Evolutionary conservation across 768 basidiomycete species (phyloP).

Genomic region (Mrakia gelida): DNA sequence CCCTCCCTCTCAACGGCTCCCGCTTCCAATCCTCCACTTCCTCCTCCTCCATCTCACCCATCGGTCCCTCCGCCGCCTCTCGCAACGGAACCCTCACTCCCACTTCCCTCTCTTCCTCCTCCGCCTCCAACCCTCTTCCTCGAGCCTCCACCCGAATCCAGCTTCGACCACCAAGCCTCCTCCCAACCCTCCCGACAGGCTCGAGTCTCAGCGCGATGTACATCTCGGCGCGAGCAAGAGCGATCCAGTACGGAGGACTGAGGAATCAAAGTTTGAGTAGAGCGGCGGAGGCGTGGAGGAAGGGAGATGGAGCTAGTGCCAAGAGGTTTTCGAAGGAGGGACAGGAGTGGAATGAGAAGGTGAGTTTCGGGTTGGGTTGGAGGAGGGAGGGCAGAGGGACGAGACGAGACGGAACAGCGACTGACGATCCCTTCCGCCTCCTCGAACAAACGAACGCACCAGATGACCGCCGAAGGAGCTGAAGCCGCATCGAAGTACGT

Average conservation of each 20-base stretch:
- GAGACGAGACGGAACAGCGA: too few species aligned
- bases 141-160: constrained; percentile 74
- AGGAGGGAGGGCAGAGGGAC: too few species aligned
- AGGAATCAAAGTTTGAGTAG: constrained; percentile 90
- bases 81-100: constrained; percentile 29
- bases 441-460: constrained; percentile 22
- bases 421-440: too few species aligned
- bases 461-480: constrained; percentile 80
- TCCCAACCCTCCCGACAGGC: constrained; percentile 87
- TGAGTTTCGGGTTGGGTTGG: constrained; percentile 49
- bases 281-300: constrained; percentile 92
- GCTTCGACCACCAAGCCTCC: constrained; percentile 70
- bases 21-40: constrained; percentile 42
- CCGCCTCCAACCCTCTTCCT: constrained; percentile 36
- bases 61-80: constrained; percentile 19
- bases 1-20: constrained; percentile 54
- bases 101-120: constrained; percentile 21
- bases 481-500: constrained; percentile 35
- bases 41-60: constrained; percentile 21
- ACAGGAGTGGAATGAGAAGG: constrained; percentile 85
- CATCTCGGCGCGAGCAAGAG: constrained; percentile 80
- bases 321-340: constrained; percentile 92
- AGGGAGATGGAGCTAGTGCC: constrained; percentile 91
- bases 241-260: constrained; percentile 81
- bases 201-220: constrained; percentile 73